Base-by-base conservation (phyloP, 768 basidiomycete genomes). In the Rhodotorula graminis region DNA sequence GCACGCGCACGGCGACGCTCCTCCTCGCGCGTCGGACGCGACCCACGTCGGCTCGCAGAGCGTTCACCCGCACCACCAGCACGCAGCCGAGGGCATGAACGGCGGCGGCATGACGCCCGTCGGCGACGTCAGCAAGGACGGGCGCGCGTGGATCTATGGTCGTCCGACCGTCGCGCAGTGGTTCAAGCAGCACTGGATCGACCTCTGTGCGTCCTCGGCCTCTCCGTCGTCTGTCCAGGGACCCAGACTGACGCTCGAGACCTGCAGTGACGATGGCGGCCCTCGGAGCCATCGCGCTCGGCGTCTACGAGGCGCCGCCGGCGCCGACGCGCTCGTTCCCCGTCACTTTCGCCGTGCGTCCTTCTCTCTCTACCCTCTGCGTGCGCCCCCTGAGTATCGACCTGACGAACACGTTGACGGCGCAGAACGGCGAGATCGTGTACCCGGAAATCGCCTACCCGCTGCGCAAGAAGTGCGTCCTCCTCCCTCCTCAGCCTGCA, bases 401-500 rank as follows among this genome's bases (percentile, higher is more conserved):
- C 5, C 37, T 57, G n/a, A 33, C 33, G 64, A 62, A 25, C 49
- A 57, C 58, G 76, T 76, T 40, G 85, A 70, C 83, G 84, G 75
- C 40, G 10, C 79, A 80, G 49, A 80, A 85, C 70, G 85, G 85
- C 1, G 76, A 83, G 65, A 82, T 87, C 42, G 85, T 85, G 37
- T 86, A 85, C 69, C 87, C 86, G 0, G 79, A 86, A 76, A 83
- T 83, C 68, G 84, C 84, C n/a, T 85, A 84, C 76, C 85, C 85
- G 9, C 76, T 84, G 1, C 81, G 85, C 23, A 84, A 82, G 70
- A 84, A 87, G 74, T 84, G 86, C 71, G 78, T 53, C 15, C 49
- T 18, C 18, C 29, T 5, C 29, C 42, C 23, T 50, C 42, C n/a
- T n/a, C n/a, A n/a, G n/a, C n/a, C n/a, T n/a, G n/a, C n/a, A n/a